phyloP scores from a whole-genome alignment of 305 asterid species.

The Vinca major region DNA sequence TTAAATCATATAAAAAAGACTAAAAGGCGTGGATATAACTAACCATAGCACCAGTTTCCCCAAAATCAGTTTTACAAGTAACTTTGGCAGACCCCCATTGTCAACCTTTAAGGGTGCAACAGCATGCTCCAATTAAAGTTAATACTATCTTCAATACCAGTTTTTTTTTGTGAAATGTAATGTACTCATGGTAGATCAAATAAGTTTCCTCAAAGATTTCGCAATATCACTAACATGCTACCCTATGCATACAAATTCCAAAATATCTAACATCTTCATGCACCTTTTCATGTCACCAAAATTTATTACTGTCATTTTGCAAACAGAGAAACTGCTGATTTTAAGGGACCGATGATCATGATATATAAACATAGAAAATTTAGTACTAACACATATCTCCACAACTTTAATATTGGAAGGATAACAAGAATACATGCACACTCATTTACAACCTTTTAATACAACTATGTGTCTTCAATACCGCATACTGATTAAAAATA shows the following conservation, averaged over 20 bases:
- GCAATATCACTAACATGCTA: background rate
- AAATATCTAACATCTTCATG: too few relatives aligned
- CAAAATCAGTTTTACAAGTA: too few relatives aligned
- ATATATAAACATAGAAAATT: background rate
- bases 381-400: background rate
- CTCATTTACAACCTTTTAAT: background rate
- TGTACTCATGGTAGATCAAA: background rate
- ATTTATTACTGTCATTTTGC: background rate
- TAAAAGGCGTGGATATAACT: too few relatives aligned
- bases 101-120: too few relatives aligned
- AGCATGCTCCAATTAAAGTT: too few relatives aligned
- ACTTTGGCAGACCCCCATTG: too few relatives aligned
- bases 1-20: too few relatives aligned
- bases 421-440: background rate
- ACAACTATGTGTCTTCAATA: background rate
- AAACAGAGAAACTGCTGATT: background rate
- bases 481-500: background rate
- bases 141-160: too few relatives aligned
- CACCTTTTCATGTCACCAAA: background rate
- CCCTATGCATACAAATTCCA: too few relatives aligned
- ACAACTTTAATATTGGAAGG: background rate
- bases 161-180: background rate
- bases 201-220: background rate
- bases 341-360: background rate
- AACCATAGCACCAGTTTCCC: too few relatives aligned